Conservation (phyloP, 495 filamentous ascomycete genomes). For the Durotheca rogersii region DNA sequence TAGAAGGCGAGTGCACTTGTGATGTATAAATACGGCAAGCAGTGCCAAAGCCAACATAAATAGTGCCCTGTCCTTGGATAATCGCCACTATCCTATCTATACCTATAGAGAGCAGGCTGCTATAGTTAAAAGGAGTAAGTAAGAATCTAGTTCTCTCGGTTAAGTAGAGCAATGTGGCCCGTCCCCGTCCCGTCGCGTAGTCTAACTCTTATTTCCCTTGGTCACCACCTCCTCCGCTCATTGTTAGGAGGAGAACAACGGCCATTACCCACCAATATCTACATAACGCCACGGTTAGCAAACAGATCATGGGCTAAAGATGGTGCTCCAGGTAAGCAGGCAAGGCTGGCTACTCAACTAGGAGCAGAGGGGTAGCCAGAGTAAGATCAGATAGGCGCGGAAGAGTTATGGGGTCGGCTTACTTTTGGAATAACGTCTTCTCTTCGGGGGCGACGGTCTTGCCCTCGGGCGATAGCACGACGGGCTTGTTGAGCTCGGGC, state of each 20-base stretch:
- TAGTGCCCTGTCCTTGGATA: no score
- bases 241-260: constrained; percentile 40
- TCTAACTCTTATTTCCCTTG: constrained; percentile 37
- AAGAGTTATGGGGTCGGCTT: constrained; percentile 35
- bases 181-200: no score
- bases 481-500: constrained; percentile 63
- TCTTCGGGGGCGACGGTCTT: constrained; percentile 57
- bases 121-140: neutral
- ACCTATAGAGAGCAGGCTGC: no score
- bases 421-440: constrained; percentile 74
- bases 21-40: no score
- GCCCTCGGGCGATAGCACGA: constrained; percentile 63
- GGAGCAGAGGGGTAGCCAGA: neutral
- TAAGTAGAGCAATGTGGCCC: no score
- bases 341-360: neutral
- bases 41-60: no score
- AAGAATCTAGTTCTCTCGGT: no score
- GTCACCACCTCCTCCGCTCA: constrained; percentile 48
- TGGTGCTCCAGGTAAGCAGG: no score
- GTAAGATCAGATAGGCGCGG: neutral
- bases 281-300: constrained; percentile 23
- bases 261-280: constrained; percentile 59
- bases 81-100: no score
- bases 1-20: no score
- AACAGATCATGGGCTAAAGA: neutral